Conservation (phyloP, 768 basidiomycete species). For the Collybiopsis confluens region DNA sequence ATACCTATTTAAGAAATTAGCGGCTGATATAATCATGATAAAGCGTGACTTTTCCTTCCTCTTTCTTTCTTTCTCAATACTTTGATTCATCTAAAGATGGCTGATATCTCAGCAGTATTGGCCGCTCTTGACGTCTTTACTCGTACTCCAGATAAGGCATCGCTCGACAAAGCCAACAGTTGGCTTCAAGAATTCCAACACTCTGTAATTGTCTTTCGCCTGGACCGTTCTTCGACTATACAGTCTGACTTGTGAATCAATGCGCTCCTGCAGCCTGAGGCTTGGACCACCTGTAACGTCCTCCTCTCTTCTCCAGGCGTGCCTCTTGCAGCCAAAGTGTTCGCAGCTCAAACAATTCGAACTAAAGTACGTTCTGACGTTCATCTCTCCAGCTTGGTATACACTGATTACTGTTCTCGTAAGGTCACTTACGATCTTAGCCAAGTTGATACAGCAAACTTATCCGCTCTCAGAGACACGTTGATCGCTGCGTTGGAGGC, state of each 20-base stretch:
- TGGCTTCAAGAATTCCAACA: slow-evolving; percentile 99
- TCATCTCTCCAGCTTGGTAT: slow-evolving; percentile 6
- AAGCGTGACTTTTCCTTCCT: background rate
- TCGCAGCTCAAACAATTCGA: slow-evolving; percentile 95
- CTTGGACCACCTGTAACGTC: slow-evolving; percentile 93
- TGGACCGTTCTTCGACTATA: slow-evolving; percentile 57
- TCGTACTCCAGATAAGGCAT: slow-evolving; percentile 75
- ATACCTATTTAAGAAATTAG: slow-evolving; percentile 28
- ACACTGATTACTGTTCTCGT: slow-evolving; percentile 25
- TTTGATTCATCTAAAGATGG: slow-evolving; percentile 40
- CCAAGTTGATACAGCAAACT: slow-evolving; percentile 73
- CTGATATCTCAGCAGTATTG: slow-evolving; percentile 66
- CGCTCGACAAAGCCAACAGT: slow-evolving; percentile 82
- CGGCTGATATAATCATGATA: background rate
- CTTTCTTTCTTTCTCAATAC: background rate
- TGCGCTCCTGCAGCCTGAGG: slow-evolving; percentile 80
- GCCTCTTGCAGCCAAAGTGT: slow-evolving; percentile 78
- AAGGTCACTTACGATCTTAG: slow-evolving; percentile 95
- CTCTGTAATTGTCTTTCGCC: slow-evolving; percentile 88
- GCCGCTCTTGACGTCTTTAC: slow-evolving; percentile 78
- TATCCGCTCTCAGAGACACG: slow-evolving; percentile 82
- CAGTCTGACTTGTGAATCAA: slow-evolving; percentile 61
- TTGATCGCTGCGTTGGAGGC: slow-evolving; percentile 70
- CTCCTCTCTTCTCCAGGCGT: slow-evolving; percentile 80
- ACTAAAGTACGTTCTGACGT: slow-evolving; percentile 64